Percentiles rank a stretch among this genome's conserved stretches.
These are phyloP conservation scores for Kodamaea arcana DNA, from an alignment of 1,139 yeast genomes.

Conservation along the genomic window DNA sequence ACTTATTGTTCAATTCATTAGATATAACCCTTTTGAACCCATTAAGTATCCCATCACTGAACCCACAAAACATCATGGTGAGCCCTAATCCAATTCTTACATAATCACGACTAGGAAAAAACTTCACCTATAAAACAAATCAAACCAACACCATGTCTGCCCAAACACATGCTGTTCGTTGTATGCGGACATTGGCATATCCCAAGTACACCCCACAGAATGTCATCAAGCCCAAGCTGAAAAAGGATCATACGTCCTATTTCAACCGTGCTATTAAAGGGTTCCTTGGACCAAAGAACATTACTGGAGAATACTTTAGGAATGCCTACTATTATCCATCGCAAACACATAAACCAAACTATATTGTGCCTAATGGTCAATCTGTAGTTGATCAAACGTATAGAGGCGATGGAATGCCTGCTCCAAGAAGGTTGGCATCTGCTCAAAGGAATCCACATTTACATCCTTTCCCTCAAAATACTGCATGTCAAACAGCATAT, in stretches of 20 bases:
- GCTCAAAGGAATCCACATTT: conserved; percentile 31
- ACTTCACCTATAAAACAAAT: neutral
- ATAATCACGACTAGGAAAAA: neutral
- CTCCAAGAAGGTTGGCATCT: conserved; percentile 9
- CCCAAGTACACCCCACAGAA: conserved; percentile 19
- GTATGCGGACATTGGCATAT: conserved; percentile 20
- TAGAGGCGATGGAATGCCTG: conserved; percentile 10
- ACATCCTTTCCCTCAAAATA: conserved; percentile 80
- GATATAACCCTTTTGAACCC: no score
- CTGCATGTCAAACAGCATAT: conserved; percentile 63
- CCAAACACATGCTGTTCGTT: conserved; percentile 6
- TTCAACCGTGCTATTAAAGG: conserved; percentile 39
- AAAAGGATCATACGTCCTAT: conserved; percentile 24
- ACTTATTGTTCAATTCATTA: no score
- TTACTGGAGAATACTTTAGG: conserved; percentile 74
- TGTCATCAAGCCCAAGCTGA: conserved; percentile 19
- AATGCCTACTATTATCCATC: conserved; percentile 78
- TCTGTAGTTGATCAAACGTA: conserved; percentile 26
- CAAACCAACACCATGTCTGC: conserved; percentile 3
- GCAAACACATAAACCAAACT: conserved; percentile 69
- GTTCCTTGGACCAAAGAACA: conserved; percentile 79
- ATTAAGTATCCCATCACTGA: no score
- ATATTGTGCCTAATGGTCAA: conserved; percentile 59
- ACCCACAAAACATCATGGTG: no score
- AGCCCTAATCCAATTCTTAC: neutral